A percentile compares a stretch with the other conserved stretches of the same genome.
Conservation (phyloP, 2,329 filamentous ascomycete species). For the Boeremia exigua region DNA sequence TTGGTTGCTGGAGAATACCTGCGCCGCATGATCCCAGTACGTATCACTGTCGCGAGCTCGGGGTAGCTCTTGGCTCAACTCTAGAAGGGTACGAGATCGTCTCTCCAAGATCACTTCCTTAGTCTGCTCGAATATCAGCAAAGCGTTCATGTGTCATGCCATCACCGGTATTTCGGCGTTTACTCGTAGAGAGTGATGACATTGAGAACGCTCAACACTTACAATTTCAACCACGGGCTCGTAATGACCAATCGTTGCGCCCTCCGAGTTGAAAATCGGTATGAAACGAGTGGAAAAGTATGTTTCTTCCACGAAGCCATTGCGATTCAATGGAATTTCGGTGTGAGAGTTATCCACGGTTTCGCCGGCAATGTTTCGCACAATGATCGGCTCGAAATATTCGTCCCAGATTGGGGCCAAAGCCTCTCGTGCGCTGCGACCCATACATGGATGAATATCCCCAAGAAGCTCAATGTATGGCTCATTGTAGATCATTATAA, state of each 20-base stretch:
- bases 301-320: constrained; percentile 74
- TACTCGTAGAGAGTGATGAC: not conserved
- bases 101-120: constrained; percentile 20
- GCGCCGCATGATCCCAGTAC: constrained; percentile 73
- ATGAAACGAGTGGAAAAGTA: constrained; percentile 82
- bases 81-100: constrained; percentile 21
- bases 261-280: constrained; percentile 73
- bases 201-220: constrained; percentile 14
- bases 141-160: not conserved
- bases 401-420: constrained; percentile 68
- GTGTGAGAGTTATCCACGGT: constrained; percentile 64
- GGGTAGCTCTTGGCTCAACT: constrained; percentile 66
- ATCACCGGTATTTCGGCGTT: not conserved
- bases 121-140: constrained; percentile 17
- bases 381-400: constrained; percentile 32
- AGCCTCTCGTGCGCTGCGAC: constrained; percentile 68
- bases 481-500: constrained; percentile 50
- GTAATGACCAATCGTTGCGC: constrained; percentile 73
- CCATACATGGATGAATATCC: constrained; percentile 60
- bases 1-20: constrained; percentile 73
- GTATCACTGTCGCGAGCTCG: constrained; percentile 70
- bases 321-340: constrained; percentile 70
- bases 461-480: constrained; percentile 41
- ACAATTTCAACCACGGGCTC: constrained; percentile 82
- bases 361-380: constrained; percentile 29